These are phyloP conservation scores for Entonaema liquescens DNA, from an alignment of 495 filamentous ascomycete species.

Conservation along the genomic window DNA sequence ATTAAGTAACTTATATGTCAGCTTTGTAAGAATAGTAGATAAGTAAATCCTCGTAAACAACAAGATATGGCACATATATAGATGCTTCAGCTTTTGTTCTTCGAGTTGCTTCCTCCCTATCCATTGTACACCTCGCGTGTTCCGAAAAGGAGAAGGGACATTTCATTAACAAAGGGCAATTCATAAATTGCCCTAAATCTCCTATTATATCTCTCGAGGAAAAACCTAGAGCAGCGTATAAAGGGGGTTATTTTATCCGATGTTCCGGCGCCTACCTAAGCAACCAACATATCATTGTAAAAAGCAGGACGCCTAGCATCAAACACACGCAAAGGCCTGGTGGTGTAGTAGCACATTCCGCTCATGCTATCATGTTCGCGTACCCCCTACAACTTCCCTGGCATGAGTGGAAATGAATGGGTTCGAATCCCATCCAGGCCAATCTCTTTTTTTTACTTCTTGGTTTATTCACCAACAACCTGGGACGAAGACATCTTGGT, in stretches of 20 bases:
- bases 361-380: neutral
- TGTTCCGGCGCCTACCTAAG: neutral
- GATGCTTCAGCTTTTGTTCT: neutral
- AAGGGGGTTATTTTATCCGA: too few species aligned
- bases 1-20: neutral
- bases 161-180: too few species aligned
- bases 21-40: neutral
- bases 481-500: too few species aligned
- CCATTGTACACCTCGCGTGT: too few species aligned
- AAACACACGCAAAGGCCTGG: neutral
- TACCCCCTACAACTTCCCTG: neutral
- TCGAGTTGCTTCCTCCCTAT: neutral
- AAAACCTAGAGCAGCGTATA: too few species aligned
- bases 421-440: slow-evolving; percentile 4
- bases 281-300: neutral
- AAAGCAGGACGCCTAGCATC: neutral
- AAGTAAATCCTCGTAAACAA: neutral
- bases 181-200: too few species aligned
- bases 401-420: neutral
- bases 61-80: neutral
- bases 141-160: too few species aligned
- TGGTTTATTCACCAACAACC: neutral
- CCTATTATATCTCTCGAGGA: neutral
- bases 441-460: neutral
- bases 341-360: neutral